Base-by-base conservation (phyloP, 2,329 filamentous ascomycete species). In the Xylaria sp. region DNA sequence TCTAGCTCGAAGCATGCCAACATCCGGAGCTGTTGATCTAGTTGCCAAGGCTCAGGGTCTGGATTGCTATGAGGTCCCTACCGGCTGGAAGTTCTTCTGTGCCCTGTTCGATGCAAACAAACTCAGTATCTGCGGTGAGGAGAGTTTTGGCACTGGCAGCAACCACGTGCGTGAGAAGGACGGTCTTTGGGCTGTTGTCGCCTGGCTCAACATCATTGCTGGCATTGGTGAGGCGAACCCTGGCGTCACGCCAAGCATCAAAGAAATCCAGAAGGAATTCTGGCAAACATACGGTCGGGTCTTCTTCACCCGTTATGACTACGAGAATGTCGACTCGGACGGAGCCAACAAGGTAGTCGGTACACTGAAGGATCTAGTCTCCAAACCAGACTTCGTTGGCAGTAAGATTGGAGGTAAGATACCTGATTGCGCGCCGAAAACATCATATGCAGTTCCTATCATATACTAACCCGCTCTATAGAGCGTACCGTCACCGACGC, bases 141-240 rank as follows among this genome's bases (percentile, higher is more conserved):
- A 99, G 85, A 95, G 91, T 68, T 99, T 99, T 78, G 95, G 95
- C 70, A 99, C 95, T 11, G 95, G 95, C 40, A 96, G 92, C 79
- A 97, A 99, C 83, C 95, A 99, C 80, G 97, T 99, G 75, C 92
- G 95, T 71, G 95, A 99, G 83, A 99, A 99, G 87, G 95, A 99
- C 75, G 95, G 95, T 66, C 86, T 99, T 43, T 99, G 95, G 95
- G 95, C 95, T 64, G 87, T 99, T 66, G 91, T 97, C 57, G 95
- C 95, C 33, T 99, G 95, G 95, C 83, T 99, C 73, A 99, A 99
- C 84, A 97, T 99, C 78, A 96, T 99, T 73, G 95, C 95, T 65
- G 94, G 92, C 69, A 88, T 98, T 50, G 94, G 94, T 68, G 89
- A 95, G 76, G 85, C 92, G 77, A 90, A 90, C 74, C 87, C 91